phyloP scores from a whole-genome alignment of 495 filamentous ascomycete genomes.

The Clavariopsis aquatica region DNA sequence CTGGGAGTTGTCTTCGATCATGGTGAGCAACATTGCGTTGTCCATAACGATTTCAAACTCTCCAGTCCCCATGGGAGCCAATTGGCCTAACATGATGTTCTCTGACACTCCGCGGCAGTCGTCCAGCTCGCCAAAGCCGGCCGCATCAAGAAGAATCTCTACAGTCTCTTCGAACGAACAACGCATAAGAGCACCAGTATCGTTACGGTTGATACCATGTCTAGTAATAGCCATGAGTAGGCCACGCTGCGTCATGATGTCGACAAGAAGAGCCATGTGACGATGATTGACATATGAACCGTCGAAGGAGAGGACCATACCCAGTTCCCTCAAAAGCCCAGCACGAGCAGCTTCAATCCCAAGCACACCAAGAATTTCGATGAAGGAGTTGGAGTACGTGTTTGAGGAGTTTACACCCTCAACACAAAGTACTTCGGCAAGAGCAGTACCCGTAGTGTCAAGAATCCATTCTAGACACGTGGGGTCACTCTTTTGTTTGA shows the following conservation, averaged over 20 bases:
- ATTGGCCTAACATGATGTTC: slow-evolving; percentile 97
- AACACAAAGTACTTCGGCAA: slow-evolving; percentile 78
- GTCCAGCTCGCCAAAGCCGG: slow-evolving; percentile 89
- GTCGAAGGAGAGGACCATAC: slow-evolving; percentile 88
- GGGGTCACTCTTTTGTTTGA: slow-evolving; percentile 66
- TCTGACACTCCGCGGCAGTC: slow-evolving; percentile 97
- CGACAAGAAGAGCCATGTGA: slow-evolving; percentile 91
- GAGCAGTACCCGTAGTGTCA: slow-evolving; percentile 84
- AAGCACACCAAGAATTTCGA: slow-evolving; percentile 88
- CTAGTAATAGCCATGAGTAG: slow-evolving; percentile 93
- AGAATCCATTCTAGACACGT: slow-evolving; percentile 89
- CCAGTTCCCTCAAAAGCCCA: slow-evolving; percentile 83
- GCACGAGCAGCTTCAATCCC: slow-evolving; percentile 92
- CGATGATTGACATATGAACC: slow-evolving; percentile 99
- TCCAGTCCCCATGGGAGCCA: slow-evolving; percentile 94
- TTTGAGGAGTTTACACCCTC: slow-evolving; percentile 86
- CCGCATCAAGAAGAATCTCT: slow-evolving; percentile 94
- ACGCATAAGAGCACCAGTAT: slow-evolving; percentile 97
- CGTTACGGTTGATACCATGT: slow-evolving; percentile 96
- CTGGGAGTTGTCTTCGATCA: slow-evolving; percentile 84
- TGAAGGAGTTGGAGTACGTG: slow-evolving; percentile 92
- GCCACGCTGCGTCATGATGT: slow-evolving; percentile 96
- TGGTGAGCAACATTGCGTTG: slow-evolving; percentile 90
- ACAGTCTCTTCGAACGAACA: slow-evolving; percentile 99
- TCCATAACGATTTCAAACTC: slow-evolving; percentile 91